These are phyloP conservation scores for Coriolopsis trogii DNA, from an alignment of 1,284 basidiomycete genomes.

Conservation along the genomic window DNA sequence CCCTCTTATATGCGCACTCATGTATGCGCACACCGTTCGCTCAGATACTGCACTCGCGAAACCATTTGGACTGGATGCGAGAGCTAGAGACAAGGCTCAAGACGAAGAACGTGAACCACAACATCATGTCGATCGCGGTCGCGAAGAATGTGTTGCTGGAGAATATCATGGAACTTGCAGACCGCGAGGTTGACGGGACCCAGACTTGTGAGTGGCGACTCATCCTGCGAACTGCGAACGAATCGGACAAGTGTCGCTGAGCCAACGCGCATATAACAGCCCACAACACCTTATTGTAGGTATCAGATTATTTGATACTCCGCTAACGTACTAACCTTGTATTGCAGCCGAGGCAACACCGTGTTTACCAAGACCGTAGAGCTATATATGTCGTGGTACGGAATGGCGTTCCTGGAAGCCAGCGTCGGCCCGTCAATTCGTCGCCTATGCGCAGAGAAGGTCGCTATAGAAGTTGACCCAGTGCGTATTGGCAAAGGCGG, in stretches of 20 bases:
- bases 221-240: background rate
- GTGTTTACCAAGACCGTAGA: conserved; percentile 83
- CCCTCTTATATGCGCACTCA: background rate
- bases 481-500: conserved; percentile 57
- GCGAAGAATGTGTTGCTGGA: conserved; percentile 64
- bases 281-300: conserved; percentile 56
- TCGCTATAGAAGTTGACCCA: conserved; percentile 80
- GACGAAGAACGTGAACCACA: conserved; percentile 58
- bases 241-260: background rate
- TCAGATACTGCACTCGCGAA: conserved; percentile 65
- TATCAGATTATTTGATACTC: background rate
- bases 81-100: conserved; percentile 71
- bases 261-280: conserved; percentile 23
- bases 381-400: conserved; percentile 75
- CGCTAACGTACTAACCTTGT: background rate
- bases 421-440: conserved; percentile 73
- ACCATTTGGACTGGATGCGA: conserved; percentile 73
- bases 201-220: conserved; percentile 34
- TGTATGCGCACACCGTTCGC: background rate
- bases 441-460: conserved; percentile 66
- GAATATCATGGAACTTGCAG: conserved; percentile 66
- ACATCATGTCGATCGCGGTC: conserved; percentile 70
- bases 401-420: conserved; percentile 73
- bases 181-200: conserved; percentile 66
- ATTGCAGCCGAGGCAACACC: conserved; percentile 68